phyloP scores from a whole-genome alignment of 192 early-diverging fungal genomes.

The Chytriomyces hyalinus region DNA sequence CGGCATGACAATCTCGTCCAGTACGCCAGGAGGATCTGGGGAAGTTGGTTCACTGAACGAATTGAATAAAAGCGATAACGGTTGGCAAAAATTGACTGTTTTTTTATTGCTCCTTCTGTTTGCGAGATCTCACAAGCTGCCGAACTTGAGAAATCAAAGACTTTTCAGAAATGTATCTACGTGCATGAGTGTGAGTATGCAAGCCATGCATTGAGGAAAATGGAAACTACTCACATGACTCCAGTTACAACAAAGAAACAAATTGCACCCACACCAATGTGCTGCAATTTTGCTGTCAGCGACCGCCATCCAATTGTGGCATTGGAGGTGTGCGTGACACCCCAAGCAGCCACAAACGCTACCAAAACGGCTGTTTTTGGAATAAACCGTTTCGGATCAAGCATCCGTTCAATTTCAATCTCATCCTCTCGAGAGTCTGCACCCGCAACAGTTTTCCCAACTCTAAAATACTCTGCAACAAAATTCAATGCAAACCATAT shows the following conservation, averaged over 20 bases:
- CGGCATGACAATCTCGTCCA: slow-evolving; percentile 61
- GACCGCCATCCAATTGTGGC: slow-evolving; percentile 63
- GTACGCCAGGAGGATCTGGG: slow-evolving; percentile 24
- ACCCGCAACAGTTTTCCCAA: neutral
- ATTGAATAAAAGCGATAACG: neutral
- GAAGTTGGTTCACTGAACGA: slow-evolving; percentile 10
- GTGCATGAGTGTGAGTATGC: slow-evolving; percentile 16
- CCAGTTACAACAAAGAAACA: slow-evolving; percentile 41
- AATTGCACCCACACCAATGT: slow-evolving; percentile 63
- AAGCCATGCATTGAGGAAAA: neutral
- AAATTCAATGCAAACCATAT: slow-evolving; percentile 75
- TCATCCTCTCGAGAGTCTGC: slow-evolving; percentile 7
- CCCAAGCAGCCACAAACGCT: slow-evolving; percentile 59
- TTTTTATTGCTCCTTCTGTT: neutral
- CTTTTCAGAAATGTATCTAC: slow-evolving; percentile 37
- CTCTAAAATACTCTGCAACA: slow-evolving; percentile 62
- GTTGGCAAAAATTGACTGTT: too few species aligned
- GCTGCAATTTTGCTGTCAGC: slow-evolving; percentile 51
- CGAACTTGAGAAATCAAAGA: slow-evolving; percentile 20
- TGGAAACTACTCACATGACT: slow-evolving; percentile 52
- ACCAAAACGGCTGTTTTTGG: slow-evolving; percentile 36
- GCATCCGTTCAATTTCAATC: neutral
- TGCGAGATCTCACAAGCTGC: slow-evolving; percentile 5
- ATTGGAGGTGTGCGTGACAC: slow-evolving; percentile 57
- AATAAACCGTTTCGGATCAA: slow-evolving; percentile 49